These are phyloP conservation scores for Hypholoma sublateritium DNA, from an alignment of 768 basidiomycete genomes.

Conservation along the genomic window DNA sequence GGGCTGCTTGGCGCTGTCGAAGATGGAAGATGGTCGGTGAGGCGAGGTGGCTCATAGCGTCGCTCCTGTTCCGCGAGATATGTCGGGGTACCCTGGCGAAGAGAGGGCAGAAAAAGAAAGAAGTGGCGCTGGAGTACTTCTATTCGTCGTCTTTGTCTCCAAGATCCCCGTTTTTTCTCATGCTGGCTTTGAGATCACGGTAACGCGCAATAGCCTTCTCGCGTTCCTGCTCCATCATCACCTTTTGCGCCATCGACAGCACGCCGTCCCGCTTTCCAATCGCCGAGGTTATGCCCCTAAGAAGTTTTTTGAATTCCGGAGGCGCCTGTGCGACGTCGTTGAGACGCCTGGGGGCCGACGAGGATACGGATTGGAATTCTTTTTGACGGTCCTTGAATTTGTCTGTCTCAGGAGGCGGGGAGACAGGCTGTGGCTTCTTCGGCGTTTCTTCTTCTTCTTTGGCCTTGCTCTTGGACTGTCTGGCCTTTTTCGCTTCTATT, in stretches of 20 bases:
- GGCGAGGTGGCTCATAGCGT: too few relatives aligned
- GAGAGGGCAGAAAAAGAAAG: neutral
- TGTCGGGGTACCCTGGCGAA: too few relatives aligned
- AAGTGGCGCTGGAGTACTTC: neutral
- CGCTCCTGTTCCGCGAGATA: too few relatives aligned
- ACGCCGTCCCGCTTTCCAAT: slow-evolving; percentile 38
- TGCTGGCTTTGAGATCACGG: slow-evolving; percentile 63
- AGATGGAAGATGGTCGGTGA: too few relatives aligned
- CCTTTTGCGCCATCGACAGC: slow-evolving; percentile 72
- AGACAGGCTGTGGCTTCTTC: slow-evolving; percentile 9
- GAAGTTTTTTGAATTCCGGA: slow-evolving; percentile 56
- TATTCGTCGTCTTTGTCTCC: slow-evolving; percentile 10
- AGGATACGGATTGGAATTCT: slow-evolving; percentile 51
- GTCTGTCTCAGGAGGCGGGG: slow-evolving; percentile 17
- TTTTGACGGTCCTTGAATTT: slow-evolving; percentile 30
- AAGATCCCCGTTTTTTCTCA: slow-evolving; percentile 22
- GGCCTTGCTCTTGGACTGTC: slow-evolving; percentile 17
- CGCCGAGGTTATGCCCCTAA: slow-evolving; percentile 39
- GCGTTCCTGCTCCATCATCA: slow-evolving; percentile 76
- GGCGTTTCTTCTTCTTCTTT: slow-evolving; percentile 17
- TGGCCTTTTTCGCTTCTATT: slow-evolving; percentile 19
- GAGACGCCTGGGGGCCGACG: slow-evolving; percentile 61
- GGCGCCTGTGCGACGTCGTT: slow-evolving; percentile 74
- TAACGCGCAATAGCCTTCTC: slow-evolving; percentile 68
- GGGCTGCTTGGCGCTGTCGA: too few relatives aligned